Evolutionary conservation across 768 basidiomycete species (phyloP), one percentile per base, ranked within the genome.

Genomic region (Daedaleopsis nitida): DNA sequence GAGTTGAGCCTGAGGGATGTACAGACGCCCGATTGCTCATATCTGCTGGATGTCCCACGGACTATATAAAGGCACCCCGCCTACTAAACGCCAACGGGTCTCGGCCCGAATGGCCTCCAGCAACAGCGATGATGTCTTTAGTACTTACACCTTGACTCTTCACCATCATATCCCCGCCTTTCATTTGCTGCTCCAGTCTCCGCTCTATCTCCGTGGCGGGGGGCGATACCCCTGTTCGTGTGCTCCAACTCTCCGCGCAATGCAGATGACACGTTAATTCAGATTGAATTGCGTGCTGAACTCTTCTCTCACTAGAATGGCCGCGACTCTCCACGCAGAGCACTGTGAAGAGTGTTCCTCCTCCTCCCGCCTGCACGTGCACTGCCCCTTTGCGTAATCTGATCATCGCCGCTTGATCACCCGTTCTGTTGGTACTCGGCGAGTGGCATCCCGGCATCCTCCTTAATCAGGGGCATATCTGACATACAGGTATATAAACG

Each of bases 381-480:
- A 39, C 23, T 58, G 57, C 57, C 57, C 11, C 21, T 12, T 32
- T 19, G 55, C 55, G 52, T 45, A 48, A 62, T 62, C 60, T 19
- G 60, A 63, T 63, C 53, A 58, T 58, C 57, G 47, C 52, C 55
- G 56, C 56, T 52, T n/a, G n/a, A n/a, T n/a, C 51, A 49, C 32
- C 37, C 56, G 34, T 19, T 48, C 34, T 16, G 44, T 32, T 38
- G 59, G 59, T 60, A 60, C 51, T 53, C 55, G 51, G 60, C 50
- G 43, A 35, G 38, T 45, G n/a, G n/a, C 27, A 32, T 3, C 27
- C 27, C 60, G 62, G 52, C 57, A 50, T n/a, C 27, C 24, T 39
- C 52, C 61, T 38, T 23, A 34, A 42, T 63, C 23, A 54, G 52
- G 48, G 49, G 48, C 8, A 21, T 32, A 52, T 19, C n/a, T 43